These are phyloP conservation scores for Pilaira anomala DNA, from an alignment of 192 early-diverging fungal species.

Conservation along the genomic window DNA sequence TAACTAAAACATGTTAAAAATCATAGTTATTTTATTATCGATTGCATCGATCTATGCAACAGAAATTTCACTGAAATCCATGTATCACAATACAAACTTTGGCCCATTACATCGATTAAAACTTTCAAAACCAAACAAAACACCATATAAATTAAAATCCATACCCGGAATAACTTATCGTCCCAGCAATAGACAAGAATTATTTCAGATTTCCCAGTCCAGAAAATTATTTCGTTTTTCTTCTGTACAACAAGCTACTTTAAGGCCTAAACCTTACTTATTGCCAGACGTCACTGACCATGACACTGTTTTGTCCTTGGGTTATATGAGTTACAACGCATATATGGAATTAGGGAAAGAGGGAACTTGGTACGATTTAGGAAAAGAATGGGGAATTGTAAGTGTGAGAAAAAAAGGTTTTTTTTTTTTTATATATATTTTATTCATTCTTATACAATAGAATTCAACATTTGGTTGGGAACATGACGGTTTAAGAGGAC, in stretches of 20 bases:
- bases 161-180: too few species aligned
- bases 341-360: constrained; percentile 59
- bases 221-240: too few species aligned
- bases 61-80: too few species aligned
- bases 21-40: too few species aligned
- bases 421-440: background rate
- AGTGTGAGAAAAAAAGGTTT: constrained; percentile 16
- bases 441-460: constrained; percentile 26
- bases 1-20: too few species aligned
- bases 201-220: too few species aligned
- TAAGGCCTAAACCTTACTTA: background rate
- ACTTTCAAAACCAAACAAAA: too few species aligned
- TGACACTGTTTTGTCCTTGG: constrained; percentile 67
- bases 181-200: too few species aligned
- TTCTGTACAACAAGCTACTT: background rate
- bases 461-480: constrained; percentile 74
- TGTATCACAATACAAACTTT: too few species aligned
- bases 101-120: too few species aligned
- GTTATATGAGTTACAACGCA: constrained; percentile 79
- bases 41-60: too few species aligned
- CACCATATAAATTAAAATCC: too few species aligned
- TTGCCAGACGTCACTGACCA: constrained; percentile 72
- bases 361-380: constrained; percentile 62
- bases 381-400: constrained; percentile 55
- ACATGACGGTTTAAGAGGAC: constrained; percentile 74